These are phyloP conservation scores for Mortierella sp. DNA, from an alignment of 371 early-diverging fungal genomes.

Conservation along the genomic window DNA sequence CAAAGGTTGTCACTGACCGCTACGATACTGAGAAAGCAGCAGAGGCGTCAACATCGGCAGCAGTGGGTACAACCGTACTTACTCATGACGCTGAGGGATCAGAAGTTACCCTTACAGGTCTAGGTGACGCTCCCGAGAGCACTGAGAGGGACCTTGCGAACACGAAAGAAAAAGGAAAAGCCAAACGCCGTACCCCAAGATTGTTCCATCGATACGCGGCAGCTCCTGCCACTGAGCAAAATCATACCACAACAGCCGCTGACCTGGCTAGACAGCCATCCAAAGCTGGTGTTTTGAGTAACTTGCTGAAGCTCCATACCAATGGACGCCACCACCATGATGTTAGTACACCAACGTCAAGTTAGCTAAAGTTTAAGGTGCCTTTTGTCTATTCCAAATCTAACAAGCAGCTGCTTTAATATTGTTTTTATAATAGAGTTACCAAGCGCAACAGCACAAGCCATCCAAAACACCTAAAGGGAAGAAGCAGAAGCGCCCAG, in stretches of 20 bases:
- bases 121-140: background rate
- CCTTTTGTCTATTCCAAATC: background rate
- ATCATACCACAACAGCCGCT: background rate
- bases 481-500: constrained; percentile 26
- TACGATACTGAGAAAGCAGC: constrained; percentile 22
- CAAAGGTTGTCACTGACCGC: constrained; percentile 24
- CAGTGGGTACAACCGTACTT: background rate
- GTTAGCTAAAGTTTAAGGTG: background rate
- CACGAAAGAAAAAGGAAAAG: constrained; percentile 10
- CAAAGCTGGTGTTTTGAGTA: constrained; percentile 62
- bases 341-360: constrained; percentile 16
- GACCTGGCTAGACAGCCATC: constrained; percentile 53
- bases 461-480: constrained; percentile 5
- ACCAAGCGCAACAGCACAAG: background rate
- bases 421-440: background rate
- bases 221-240: background rate
- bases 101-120: constrained; percentile 24
- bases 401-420: background rate
- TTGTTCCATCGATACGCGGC: constrained; percentile 18
- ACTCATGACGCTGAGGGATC: constrained; percentile 26
- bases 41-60: background rate
- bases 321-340: constrained; percentile 21
- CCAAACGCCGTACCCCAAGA: constrained; percentile 16
- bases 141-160: background rate
- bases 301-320: constrained; percentile 59